These are phyloP conservation scores for Globisporangium yorkense DNA, from an alignment of 352 stramenopile species.

Conservation along the genomic window DNA sequence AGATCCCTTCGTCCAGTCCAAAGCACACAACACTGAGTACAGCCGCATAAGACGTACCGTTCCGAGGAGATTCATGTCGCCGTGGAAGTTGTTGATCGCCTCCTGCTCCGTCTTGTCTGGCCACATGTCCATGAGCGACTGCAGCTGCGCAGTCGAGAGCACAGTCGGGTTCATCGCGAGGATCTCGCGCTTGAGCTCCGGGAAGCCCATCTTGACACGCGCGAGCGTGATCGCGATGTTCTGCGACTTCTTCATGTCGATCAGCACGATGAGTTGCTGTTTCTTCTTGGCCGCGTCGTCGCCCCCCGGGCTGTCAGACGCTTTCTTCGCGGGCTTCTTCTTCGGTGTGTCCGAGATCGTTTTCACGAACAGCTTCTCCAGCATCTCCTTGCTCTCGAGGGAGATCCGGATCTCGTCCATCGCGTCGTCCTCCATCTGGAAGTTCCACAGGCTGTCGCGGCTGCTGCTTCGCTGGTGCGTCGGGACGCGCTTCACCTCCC, in stretches of 20 bases:
- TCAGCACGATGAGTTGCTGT: constrained; percentile 67
- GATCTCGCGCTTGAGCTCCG: constrained; percentile 68
- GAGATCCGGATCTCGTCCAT: constrained; percentile 52
- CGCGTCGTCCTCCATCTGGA: constrained; percentile 32
- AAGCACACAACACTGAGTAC: neutral
- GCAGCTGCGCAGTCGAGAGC: constrained; percentile 66
- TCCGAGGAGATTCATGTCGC: constrained; percentile 52
- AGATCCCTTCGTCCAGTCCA: neutral
- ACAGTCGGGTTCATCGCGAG: constrained; percentile 72
- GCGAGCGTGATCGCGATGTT: constrained; percentile 84
- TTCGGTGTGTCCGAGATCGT: constrained; percentile 33
- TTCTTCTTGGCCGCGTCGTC: constrained; percentile 33
- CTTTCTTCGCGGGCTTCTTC: constrained; percentile 29
- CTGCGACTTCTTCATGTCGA: constrained; percentile 87
- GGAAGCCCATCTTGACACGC: constrained; percentile 64
- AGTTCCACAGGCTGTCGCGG: constrained; percentile 66
- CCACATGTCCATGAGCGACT: constrained; percentile 85
- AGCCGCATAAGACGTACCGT: constrained; percentile 16
- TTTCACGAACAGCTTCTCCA: constrained; percentile 83
- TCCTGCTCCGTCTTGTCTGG: constrained; percentile 69
- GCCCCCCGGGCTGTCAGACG: constrained; percentile 14
- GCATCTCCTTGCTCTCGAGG: constrained; percentile 54
- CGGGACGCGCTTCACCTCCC: constrained; percentile 50
- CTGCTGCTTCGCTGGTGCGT: constrained; percentile 12
- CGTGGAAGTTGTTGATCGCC: constrained; percentile 58